Percentiles rank a stretch among this genome's conserved stretches.
phyloP scores from a whole-genome alignment of 306 rosid genomes.

The Cucurbita moschata region DNA sequence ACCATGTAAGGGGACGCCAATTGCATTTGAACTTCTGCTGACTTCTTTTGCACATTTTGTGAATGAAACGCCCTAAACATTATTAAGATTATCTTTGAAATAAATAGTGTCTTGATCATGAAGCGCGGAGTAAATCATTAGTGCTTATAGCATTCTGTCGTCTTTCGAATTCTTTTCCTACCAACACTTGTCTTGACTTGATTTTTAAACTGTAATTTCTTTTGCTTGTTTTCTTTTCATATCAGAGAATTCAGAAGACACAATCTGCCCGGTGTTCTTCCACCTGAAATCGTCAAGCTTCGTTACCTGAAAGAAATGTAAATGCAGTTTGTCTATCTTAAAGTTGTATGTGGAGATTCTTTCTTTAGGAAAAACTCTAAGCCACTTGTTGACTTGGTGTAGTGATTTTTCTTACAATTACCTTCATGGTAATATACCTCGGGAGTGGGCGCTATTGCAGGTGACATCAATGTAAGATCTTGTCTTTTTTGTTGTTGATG shows the following conservation, averaged over 20 bases:
- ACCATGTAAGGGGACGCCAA: background rate
- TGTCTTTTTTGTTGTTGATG: slow-evolving; percentile 4
- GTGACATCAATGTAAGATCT: slow-evolving; percentile 46
- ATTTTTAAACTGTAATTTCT: background rate
- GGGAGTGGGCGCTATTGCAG: slow-evolving; percentile 50
- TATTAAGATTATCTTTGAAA: background rate
- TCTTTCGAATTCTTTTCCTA: background rate
- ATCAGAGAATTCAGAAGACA: slow-evolving; percentile 33
- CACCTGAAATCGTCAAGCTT: slow-evolving; percentile 71
- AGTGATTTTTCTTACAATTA: slow-evolving; percentile 58
- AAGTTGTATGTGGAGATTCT: background rate
- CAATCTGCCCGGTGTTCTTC: slow-evolving; percentile 68
- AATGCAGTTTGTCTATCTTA: slow-evolving; percentile 12
- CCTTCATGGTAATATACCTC: slow-evolving; percentile 62
- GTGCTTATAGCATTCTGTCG: background rate
- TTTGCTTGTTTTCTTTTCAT: background rate
- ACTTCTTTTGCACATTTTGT: background rate
- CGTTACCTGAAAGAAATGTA: slow-evolving; percentile 56
- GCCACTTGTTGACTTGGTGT: background rate
- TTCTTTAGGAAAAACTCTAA: background rate
- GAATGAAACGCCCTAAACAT: background rate
- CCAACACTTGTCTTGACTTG: background rate
- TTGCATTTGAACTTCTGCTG: background rate
- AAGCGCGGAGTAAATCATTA: background rate
- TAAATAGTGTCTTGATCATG: background rate